These are phyloP conservation scores for Vitis hybrid DNA, from an alignment of 177 flowering plant genomes.

Conservation along the genomic window DNA sequence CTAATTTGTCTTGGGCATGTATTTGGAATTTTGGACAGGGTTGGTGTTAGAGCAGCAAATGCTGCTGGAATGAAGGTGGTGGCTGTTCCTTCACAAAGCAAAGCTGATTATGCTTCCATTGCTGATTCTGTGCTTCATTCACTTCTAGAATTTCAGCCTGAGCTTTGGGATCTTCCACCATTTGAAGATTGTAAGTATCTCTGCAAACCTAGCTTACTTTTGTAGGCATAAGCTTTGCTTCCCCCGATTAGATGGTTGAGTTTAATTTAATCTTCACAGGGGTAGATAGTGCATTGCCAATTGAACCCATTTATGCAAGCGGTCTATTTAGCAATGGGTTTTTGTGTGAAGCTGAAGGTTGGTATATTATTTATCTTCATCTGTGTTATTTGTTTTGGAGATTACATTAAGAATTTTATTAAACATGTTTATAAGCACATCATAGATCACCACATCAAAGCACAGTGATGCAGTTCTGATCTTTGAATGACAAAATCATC, in stretches of 20 bases:
- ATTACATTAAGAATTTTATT: no score
- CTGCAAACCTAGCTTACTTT: neutral
- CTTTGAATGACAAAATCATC: no score
- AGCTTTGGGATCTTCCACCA: slow-evolving; percentile 70
- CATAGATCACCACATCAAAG: no score
- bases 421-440: no score
- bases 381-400: no score
- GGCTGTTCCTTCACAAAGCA: slow-evolving; percentile 55
- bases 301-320: slow-evolving; percentile 43
- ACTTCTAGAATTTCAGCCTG: slow-evolving; percentile 66
- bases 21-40: slow-evolving; percentile 45
- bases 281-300: slow-evolving; percentile 54
- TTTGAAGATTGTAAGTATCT: slow-evolving; percentile 61
- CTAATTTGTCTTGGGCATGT: neutral
- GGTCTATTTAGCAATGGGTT: slow-evolving; percentile 29
- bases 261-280: slow-evolving; percentile 35
- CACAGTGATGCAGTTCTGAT: no score
- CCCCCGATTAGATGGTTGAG: neutral
- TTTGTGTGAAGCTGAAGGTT: slow-evolving; percentile 43
- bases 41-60: slow-evolving; percentile 70
- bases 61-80: slow-evolving; percentile 76
- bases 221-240: neutral
- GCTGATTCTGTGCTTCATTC: slow-evolving; percentile 62
- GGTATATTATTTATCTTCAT: neutral
- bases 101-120: slow-evolving; percentile 35